Evolutionary conservation across 1,284 basidiomycete genomes (phyloP).

Genomic region (Peniophora sp.): DNA sequence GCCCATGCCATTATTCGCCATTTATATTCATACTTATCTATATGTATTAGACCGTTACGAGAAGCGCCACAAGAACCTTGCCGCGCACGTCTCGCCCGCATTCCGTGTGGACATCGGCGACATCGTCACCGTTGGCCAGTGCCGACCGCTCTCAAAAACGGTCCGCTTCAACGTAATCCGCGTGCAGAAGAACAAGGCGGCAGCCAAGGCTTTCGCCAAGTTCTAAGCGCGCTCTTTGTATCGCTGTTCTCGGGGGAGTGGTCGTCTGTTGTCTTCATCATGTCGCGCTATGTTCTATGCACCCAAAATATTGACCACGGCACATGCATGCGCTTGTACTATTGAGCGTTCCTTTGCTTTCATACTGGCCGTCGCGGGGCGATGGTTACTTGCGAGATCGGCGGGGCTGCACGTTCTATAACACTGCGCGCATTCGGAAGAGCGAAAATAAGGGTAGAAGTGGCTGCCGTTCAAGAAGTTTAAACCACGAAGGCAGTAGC

Average conservation of each 20-base stretch:
- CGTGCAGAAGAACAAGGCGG: conserved; percentile 84
- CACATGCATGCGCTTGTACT: neutral
- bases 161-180: conserved; percentile 97
- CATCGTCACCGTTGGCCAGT: conserved; percentile 94
- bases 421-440: too few relatives aligned
- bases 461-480: too few relatives aligned
- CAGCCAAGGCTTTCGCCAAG: conserved; percentile 88
- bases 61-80: conserved; percentile 98
- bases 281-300: conserved; percentile 24
- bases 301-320: conserved; percentile 17
- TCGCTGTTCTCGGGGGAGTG: conserved; percentile 22
- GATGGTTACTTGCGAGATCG: neutral
- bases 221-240: conserved; percentile 55
- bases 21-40: conserved; percentile 7
- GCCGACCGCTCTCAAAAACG: conserved; percentile 98
- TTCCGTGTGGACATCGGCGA: conserved; percentile 97
- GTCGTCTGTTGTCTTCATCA: conserved; percentile 12
- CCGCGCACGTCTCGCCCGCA: conserved; percentile 94
- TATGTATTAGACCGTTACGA: conserved; percentile 76
- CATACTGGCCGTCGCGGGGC: neutral
- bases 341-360: neutral
- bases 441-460: too few relatives aligned
- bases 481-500: too few relatives aligned
- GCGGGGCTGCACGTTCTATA: too few relatives aligned
- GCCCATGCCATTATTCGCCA: conserved; percentile 15